Base-by-base conservation (phyloP, 257 asterid genomes). In the Solanum ossicruentum region DNA sequence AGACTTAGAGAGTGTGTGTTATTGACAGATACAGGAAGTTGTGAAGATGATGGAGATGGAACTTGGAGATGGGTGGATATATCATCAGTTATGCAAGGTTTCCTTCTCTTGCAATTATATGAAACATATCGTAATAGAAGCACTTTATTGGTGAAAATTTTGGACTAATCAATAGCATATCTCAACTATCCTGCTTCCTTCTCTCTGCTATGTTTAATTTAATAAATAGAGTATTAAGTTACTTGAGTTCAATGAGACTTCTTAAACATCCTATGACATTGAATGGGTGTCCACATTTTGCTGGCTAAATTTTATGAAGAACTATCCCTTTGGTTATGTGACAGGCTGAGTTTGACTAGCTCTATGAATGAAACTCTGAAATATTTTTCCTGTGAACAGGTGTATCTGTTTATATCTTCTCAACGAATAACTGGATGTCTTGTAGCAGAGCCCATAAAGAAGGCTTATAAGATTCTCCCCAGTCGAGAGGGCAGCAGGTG, bases 51-150 rank as follows among this genome's bases (percentile, higher is more conserved):
- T 96, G 98, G 99, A 91, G 86, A 89, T 87, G 88, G 97, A 94
- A 85, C 97, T 94, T 86, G 98, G 97, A 56, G 98, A 92, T 67
- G 97, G 96, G 49, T 94, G 96, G 98, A 93, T 94, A 81, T 91
- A 90, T 70, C 84, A 87, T 79, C 87, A 88, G 86, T 87, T 86
- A 63, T 88, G 95, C 88, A 93, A 94, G 97, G 98, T 95, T 77
- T 16, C 84, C 91, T 83, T 41, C 66, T 77, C 26, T 77, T 77
- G 63, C 82, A 75, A 75, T 13, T 75, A 21, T 77, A 51, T 26
- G 26, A 51, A 77, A 26, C 23, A 51, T 77, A 9, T 16, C 83
- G 69, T 36, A 55, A 72, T 84, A 51, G 23, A 51, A 77, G 82
- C 13, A 26, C 26, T 16, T 77, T 47, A 15, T 77, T 51, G 61